Evolutionary conservation across 129 eudicot species (phyloP).

Genomic region (Heracleum sosnowskyi): DNA sequence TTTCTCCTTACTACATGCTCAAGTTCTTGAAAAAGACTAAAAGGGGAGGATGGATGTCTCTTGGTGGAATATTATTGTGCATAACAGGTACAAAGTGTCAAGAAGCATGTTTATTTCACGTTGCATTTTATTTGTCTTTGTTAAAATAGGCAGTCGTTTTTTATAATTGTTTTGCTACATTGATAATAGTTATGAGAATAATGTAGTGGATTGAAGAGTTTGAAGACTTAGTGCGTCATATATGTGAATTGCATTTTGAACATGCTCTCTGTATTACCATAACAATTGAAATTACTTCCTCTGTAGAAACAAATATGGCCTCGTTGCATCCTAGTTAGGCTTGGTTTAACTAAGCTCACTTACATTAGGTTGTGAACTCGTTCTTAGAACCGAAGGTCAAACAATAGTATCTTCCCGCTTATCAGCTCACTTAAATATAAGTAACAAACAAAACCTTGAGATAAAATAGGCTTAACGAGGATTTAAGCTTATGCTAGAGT

Average conservation of each 20-base stretch:
- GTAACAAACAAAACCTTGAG: neutral
- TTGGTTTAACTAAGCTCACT: neutral
- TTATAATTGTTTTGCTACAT: neutral
- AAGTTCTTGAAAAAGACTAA: slow-evolving; percentile 85
- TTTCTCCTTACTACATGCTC: slow-evolving; percentile 87
- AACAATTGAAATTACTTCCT: neutral
- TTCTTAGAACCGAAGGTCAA: neutral
- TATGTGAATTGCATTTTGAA: neutral
- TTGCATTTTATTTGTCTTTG: neutral
- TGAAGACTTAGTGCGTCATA: neutral
- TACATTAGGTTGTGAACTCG: neutral
- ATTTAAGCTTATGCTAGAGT: neutral
- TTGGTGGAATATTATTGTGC: slow-evolving; percentile 85
- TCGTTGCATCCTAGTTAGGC: neutral
- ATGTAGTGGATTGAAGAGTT: neutral
- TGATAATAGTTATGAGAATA: too few species aligned
- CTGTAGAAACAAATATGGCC: neutral
- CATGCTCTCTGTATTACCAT: neutral
- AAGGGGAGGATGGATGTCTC: slow-evolving; percentile 92
- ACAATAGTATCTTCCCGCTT: neutral
- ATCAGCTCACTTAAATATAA: neutral
- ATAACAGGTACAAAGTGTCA: slow-evolving; percentile 58
- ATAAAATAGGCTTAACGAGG: neutral
- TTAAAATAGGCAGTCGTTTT: neutral
- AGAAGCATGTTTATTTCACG: neutral